phyloP scores from a whole-genome alignment of 345 rosid genomes.

The Hibiscus trionum region DNA sequence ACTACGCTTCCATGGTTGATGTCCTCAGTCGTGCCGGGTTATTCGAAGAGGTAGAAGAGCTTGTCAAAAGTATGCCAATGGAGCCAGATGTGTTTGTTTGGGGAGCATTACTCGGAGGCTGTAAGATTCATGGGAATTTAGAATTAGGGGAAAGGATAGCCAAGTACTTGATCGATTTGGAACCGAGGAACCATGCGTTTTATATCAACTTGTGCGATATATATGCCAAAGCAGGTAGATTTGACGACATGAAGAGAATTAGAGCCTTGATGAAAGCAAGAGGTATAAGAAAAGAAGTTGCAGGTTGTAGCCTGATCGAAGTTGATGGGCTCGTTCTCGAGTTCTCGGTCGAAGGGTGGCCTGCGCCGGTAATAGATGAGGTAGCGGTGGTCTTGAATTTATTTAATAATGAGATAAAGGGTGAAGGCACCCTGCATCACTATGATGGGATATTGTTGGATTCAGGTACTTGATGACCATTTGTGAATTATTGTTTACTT shows the following conservation, averaged over 20 bases:
- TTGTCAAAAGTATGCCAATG: constrained; percentile 43
- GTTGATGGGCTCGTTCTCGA: constrained; percentile 44
- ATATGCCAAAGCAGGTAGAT: constrained; percentile 48
- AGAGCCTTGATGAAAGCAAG: constrained; percentile 39
- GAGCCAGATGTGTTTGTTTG: constrained; percentile 51
- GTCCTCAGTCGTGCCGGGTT: constrained; percentile 44
- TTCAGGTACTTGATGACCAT: neutral
- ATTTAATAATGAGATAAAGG: constrained; percentile 28
- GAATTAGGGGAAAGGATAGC: constrained; percentile 49
- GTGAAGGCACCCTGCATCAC: neutral
- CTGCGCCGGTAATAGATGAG: constrained; percentile 27
- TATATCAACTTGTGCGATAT: constrained; percentile 45
- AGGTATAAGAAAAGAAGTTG: constrained; percentile 39
- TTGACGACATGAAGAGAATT: constrained; percentile 29
- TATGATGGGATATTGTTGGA: neutral
- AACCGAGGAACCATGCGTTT: constrained; percentile 49
- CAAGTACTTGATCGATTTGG: constrained; percentile 31
- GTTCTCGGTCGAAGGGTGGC: constrained; percentile 35
- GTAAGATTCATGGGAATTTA: constrained; percentile 46
- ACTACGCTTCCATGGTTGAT: constrained; percentile 54
- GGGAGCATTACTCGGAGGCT: constrained; percentile 62
- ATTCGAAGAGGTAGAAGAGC: constrained; percentile 44
- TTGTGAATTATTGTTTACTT: neutral
- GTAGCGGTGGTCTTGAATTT: constrained; percentile 21
- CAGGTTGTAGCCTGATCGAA: constrained; percentile 57